phyloP scores from a whole-genome alignment of 306 rosid genomes.

The Aeschynomene evenia region DNA sequence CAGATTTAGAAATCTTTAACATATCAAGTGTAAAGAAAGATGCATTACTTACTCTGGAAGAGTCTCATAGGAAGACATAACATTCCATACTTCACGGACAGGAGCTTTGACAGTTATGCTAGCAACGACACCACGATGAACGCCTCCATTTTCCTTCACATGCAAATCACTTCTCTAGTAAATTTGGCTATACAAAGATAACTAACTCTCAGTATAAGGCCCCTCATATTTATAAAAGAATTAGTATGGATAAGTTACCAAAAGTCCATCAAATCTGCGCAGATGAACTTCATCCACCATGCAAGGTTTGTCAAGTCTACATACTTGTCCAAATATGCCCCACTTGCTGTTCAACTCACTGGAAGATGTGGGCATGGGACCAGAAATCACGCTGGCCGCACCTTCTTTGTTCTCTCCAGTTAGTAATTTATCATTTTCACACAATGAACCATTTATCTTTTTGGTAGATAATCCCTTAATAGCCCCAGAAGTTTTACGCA shows the following conservation, averaged over 20 bases:
- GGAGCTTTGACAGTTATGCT: conserved; percentile 97
- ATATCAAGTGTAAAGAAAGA: conserved; percentile 5
- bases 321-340: conserved; percentile 76
- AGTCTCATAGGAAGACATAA: conserved; percentile 77
- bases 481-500: conserved; percentile 26
- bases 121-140: conserved; percentile 93
- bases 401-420: conserved; percentile 48
- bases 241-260: conserved; percentile 53
- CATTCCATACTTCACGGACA: conserved; percentile 86
- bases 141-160: conserved; percentile 97
- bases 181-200: conserved; percentile 5
- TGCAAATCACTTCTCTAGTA: conserved; percentile 36
- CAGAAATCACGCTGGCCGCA: conserved; percentile 43
- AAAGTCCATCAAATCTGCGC: conserved; percentile 94
- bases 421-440: conserved; percentile 45
- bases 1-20: background rate
- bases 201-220: conserved; percentile 14
- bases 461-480: conserved; percentile 34
- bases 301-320: conserved; percentile 82
- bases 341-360: conserved; percentile 54
- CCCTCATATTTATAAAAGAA: conserved; percentile 11
- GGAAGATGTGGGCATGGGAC: conserved; percentile 44
- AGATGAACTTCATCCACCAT: conserved; percentile 97
- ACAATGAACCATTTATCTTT: conserved; percentile 39
- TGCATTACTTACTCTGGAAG: conserved; percentile 85